phyloP scores from a whole-genome alignment of 768 basidiomycete species.

The Mycena galopus region DNA sequence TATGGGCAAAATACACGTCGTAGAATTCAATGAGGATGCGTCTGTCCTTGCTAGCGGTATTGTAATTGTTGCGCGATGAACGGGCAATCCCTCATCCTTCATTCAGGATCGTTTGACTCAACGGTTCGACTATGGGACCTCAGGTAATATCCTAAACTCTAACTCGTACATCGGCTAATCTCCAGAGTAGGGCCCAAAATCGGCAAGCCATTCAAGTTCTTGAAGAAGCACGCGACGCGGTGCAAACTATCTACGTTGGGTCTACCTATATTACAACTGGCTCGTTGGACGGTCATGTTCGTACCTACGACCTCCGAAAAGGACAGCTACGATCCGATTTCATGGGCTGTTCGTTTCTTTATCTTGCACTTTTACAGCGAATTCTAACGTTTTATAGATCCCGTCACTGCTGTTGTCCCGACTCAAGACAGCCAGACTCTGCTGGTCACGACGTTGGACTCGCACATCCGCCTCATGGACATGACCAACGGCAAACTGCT shows the following conservation, averaged over 20 bases:
- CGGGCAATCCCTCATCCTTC: background rate
- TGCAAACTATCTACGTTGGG: slow-evolving; percentile 83
- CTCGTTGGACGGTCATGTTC: slow-evolving; percentile 91
- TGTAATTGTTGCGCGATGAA: slow-evolving; percentile 34
- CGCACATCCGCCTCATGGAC: slow-evolving; percentile 89
- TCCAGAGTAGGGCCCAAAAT: slow-evolving; percentile 68
- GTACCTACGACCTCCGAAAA: slow-evolving; percentile 95
- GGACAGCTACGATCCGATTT: slow-evolving; percentile 92
- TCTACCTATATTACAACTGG: slow-evolving; percentile 80
- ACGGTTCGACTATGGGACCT: slow-evolving; percentile 95
- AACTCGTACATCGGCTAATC: background rate
- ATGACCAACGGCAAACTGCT: slow-evolving; percentile 83
- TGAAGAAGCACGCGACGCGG: slow-evolving; percentile 89
- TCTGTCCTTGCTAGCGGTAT: slow-evolving; percentile 90
- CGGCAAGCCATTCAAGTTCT: slow-evolving; percentile 92
- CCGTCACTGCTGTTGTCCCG: slow-evolving; percentile 86
- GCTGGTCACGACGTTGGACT: slow-evolving; percentile 87
- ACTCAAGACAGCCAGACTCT: slow-evolving; percentile 86
- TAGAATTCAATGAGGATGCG: slow-evolving; percentile 92
- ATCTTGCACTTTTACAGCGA: background rate
- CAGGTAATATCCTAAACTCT: slow-evolving; percentile 59
- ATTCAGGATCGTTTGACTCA: slow-evolving; percentile 91
- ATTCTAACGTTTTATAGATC: slow-evolving; percentile 63
- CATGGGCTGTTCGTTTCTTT: slow-evolving; percentile 80
- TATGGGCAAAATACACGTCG: slow-evolving; percentile 89